Base-by-base conservation (phyloP, 768 basidiomycete species). In the Pisolithus sp. region DNA sequence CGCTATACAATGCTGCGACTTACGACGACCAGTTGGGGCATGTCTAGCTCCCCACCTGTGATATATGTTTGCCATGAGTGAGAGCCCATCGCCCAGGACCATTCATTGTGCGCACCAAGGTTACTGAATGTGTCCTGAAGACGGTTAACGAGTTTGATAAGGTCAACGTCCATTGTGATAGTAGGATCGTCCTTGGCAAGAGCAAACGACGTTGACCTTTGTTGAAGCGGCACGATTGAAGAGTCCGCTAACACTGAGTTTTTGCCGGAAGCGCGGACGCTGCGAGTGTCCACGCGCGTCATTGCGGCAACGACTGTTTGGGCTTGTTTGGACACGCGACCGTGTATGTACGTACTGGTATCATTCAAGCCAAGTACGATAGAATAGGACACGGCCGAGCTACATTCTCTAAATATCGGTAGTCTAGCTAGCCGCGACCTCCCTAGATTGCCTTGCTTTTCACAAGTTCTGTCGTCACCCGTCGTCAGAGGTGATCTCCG, bases 71-170 rank as follows among this genome's bases (percentile, higher is more conserved):
- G 6, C 40, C 17, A 59, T 44, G 12, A 50, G 26, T 34, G 54
- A 42, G 53, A 43, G 48, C 51, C 51, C 41, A 21, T 26, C 46
- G 57, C 48, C 40, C 53, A 49, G 21, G 38, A 53, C 44, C 59
- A 50, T 20, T 18, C 5, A 30, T 47, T 36, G 48, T 46, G 73
- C 86, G 59, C 59, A 89, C 89, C 90, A 48, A 93, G 79, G 62
- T 92, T 91, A 69, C 75, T 80, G 72, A 93, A 93, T 52, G 90
- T 93, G 62, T 93, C 91, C 72, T 97, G 93, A 50, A 97, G 84
- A 73, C 85, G 89, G 75, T 96, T 96, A 41, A 97, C 94, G 13
- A 95, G 81, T 61, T 86, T 85, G 58, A 97, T 97, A 55, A 97
- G 83, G 67, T 95, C 91, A 39, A 86, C 82, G 69, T 97, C 94